These are phyloP conservation scores for Coemansia sp. DNA, from an alignment of 192 early-diverging fungal species.

Conservation along the genomic window DNA sequence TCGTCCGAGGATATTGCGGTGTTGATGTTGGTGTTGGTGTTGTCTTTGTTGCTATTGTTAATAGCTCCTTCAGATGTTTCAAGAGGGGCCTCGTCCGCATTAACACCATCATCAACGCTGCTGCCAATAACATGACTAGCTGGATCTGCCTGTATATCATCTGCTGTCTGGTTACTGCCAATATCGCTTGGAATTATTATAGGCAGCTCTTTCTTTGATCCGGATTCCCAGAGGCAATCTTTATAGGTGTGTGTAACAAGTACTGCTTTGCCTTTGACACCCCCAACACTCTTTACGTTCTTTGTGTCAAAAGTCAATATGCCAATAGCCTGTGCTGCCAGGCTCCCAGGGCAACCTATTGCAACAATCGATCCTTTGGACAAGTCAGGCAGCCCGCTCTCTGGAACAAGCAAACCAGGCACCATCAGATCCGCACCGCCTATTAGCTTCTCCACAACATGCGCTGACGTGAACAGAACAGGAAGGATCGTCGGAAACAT, in stretches of 20 bases:
- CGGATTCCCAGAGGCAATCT: constrained; percentile 80
- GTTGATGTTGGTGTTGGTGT: background rate
- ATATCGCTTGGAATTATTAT: constrained; percentile 26
- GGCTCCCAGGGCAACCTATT: constrained; percentile 31
- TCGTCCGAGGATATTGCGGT: constrained; percentile 49
- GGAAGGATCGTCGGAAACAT: constrained; percentile 66
- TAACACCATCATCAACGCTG: background rate
- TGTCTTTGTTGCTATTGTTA: background rate
- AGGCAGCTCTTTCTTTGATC: constrained; percentile 65
- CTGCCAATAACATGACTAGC: background rate
- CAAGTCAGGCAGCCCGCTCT: constrained; percentile 33
- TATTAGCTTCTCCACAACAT: constrained; percentile 70
- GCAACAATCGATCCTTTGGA: constrained; percentile 35
- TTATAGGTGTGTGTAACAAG: constrained; percentile 71
- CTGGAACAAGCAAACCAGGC: constrained; percentile 34
- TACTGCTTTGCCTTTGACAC: constrained; percentile 81
- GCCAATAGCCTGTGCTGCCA: constrained; percentile 63
- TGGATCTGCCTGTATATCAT: background rate
- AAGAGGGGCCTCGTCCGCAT: background rate
- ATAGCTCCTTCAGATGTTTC: background rate
- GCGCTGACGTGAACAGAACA: constrained; percentile 65
- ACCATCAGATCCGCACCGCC: constrained; percentile 69
- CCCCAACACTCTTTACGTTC: constrained; percentile 48
- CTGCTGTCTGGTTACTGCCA: background rate
- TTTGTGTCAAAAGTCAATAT: constrained; percentile 60